Percentiles rank a stretch among this genome's conserved stretches.
These are phyloP conservation scores for Dryas octopetala DNA, from an alignment of 306 rosid species.

Conservation along the genomic window DNA sequence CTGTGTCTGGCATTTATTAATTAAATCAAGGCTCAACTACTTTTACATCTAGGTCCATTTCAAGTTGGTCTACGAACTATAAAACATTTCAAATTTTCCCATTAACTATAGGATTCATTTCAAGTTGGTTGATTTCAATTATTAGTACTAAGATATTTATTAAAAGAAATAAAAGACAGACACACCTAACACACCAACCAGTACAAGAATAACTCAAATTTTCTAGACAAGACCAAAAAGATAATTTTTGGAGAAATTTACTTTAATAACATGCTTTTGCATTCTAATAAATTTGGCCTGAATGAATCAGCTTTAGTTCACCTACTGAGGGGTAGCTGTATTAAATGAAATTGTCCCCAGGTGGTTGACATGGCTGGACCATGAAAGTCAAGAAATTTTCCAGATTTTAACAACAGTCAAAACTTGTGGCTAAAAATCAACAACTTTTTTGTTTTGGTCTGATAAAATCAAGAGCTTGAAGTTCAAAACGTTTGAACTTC, in stretches of 20 bases:
- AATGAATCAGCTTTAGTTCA: background rate
- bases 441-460: too few relatives aligned
- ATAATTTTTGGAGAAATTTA: background rate
- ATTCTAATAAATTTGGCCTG: background rate
- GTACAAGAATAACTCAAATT: background rate
- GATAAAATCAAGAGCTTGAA: too few relatives aligned
- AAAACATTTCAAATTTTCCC: too few relatives aligned
- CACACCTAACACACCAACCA: background rate
- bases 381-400: background rate
- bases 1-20: background rate
- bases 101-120: too few relatives aligned
- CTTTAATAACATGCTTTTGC: background rate
- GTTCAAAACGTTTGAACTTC: background rate
- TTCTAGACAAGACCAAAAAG: background rate
- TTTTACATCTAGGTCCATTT: too few relatives aligned
- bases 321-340: background rate
- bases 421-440: too few relatives aligned
- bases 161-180: too few relatives aligned
- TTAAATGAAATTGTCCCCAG: background rate
- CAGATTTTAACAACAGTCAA: too few relatives aligned
- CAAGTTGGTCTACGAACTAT: too few relatives aligned
- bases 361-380: background rate
- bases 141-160: too few relatives aligned
- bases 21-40: background rate
- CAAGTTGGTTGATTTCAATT: background rate